phyloP scores from a whole-genome alignment of 1,284 basidiomycete genomes.

The Phellopilus nigrolimitatus region DNA sequence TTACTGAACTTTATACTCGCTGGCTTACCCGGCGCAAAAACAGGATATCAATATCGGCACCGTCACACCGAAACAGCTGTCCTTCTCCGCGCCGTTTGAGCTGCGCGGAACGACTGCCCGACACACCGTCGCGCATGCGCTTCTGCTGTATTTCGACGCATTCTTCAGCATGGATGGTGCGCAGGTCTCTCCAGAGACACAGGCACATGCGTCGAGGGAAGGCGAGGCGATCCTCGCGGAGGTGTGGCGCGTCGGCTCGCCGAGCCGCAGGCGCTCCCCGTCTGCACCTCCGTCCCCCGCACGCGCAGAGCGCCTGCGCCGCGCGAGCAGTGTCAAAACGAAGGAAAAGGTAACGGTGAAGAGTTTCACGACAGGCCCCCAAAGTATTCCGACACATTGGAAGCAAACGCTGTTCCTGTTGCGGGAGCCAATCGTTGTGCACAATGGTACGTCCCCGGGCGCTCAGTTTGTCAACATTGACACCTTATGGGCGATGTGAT shows the following conservation, averaged over 20 bases:
- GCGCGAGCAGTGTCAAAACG: slow-evolving; percentile 39
- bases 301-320: slow-evolving; percentile 53
- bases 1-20: neutral
- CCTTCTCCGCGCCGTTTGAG: slow-evolving; percentile 74
- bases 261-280: slow-evolving; percentile 16
- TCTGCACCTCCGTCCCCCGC: slow-evolving; percentile 2
- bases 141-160: slow-evolving; percentile 92
- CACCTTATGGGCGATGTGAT: slow-evolving; percentile 6
- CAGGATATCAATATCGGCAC: slow-evolving; percentile 70
- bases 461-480: slow-evolving; percentile 6
- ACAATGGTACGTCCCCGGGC: slow-evolving; percentile 57
- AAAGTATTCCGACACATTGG: slow-evolving; percentile 93
- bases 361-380: slow-evolving; percentile 91
- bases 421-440: slow-evolving; percentile 69
- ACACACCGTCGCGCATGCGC: slow-evolving; percentile 67
- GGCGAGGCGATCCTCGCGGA: slow-evolving; percentile 64
- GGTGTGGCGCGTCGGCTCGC: slow-evolving; percentile 47
- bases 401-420: slow-evolving; percentile 93
- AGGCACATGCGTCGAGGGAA: slow-evolving; percentile 50
- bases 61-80: slow-evolving; percentile 65
- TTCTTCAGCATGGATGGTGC: slow-evolving; percentile 73
- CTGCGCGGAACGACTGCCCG: slow-evolving; percentile 56
- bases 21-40: neutral
- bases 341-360: slow-evolving; percentile 38
- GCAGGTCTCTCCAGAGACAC: slow-evolving; percentile 45